These are phyloP conservation scores for Lippia alba DNA, from an alignment of 305 asterid species.

Conservation along the genomic window DNA sequence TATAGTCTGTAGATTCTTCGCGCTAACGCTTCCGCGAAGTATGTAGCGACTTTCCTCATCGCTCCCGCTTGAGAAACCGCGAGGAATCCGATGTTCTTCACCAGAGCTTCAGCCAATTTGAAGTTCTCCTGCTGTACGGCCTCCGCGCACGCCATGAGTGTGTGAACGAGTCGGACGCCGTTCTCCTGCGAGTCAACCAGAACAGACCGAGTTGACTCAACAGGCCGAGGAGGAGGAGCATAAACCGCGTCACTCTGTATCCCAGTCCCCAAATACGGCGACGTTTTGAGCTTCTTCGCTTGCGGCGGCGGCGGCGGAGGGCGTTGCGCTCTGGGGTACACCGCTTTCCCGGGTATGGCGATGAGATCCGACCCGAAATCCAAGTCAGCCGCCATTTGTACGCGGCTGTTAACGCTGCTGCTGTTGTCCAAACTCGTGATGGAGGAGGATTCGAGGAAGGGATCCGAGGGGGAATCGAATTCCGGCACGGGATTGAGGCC, in stretches of 20 bases:
- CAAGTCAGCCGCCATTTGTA: constrained; percentile 41
- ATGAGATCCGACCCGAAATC: constrained; percentile 80
- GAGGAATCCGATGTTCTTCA: constrained; percentile 67
- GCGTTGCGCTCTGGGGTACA: constrained; percentile 48
- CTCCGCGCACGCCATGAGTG: constrained; percentile 87
- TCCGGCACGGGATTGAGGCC: constrained; percentile 56
- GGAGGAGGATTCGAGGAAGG: constrained; percentile 51
- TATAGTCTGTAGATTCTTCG: constrained; percentile 65
- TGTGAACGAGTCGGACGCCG: constrained; percentile 79
- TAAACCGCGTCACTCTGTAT: constrained; percentile 34
- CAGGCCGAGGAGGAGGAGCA: constrained; percentile 28
- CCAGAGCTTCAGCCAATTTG: constrained; percentile 69
- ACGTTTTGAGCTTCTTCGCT: constrained; percentile 48
- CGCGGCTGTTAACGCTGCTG: constrained; percentile 30
- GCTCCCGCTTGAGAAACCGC: constrained; percentile 86
- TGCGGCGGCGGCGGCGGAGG: constrained; percentile 45
- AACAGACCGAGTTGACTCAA: constrained; percentile 51
- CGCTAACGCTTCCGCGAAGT: constrained; percentile 81
- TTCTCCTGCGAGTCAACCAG: constrained; percentile 82
- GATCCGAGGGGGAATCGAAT: constrained; percentile 46
- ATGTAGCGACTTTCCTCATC: constrained; percentile 85
- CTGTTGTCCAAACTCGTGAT: constrained; percentile 35
- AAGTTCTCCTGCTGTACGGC: constrained; percentile 72
- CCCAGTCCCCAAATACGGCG: constrained; percentile 28
- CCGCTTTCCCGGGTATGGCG: constrained; percentile 82